Evolutionary conservation across 306 rosid species (phyloP).

Genomic region (Casuarina glauca): DNA sequence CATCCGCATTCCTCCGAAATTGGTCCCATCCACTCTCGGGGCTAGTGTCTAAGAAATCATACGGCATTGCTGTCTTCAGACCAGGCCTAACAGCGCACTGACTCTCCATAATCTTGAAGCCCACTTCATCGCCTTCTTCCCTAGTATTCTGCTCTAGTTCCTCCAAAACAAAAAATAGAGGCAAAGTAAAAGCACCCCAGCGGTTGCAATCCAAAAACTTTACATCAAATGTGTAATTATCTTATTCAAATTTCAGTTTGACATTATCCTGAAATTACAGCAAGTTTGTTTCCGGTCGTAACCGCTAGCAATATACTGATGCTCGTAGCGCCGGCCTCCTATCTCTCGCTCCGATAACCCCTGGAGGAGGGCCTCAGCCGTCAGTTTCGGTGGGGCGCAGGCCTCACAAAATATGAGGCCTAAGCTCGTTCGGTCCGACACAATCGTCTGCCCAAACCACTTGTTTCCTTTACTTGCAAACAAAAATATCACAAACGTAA

Average conservation of each 20-base stretch:
- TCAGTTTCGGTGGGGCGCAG: no score
- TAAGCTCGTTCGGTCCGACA: no score
- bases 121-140: slow-evolving; percentile 36
- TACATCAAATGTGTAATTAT: slow-evolving; percentile 68
- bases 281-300: no score
- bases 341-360: no score
- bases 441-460: no score
- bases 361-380: no score
- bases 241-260: slow-evolving; percentile 48
- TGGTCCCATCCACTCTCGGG: slow-evolving; percentile 85
- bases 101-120: slow-evolving; percentile 69
- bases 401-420: no score
- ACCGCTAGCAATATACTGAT: no score
- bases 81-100: slow-evolving; percentile 74
- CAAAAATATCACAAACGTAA: no score
- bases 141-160: slow-evolving; percentile 45
- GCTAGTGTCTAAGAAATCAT: slow-evolving; percentile 71
- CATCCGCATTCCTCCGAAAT: slow-evolving; percentile 63
- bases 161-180: slow-evolving; percentile 71
- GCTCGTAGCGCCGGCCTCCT: no score
- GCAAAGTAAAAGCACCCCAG: slow-evolving; percentile 69
- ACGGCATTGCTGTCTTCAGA: slow-evolving; percentile 76
- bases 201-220: slow-evolving; percentile 84
- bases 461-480: no score
- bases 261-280: slow-evolving; percentile 22